phyloP scores from a whole-genome alignment of 2,329 filamentous ascomycete genomes.

The Scedosporium aurantiacum region DNA sequence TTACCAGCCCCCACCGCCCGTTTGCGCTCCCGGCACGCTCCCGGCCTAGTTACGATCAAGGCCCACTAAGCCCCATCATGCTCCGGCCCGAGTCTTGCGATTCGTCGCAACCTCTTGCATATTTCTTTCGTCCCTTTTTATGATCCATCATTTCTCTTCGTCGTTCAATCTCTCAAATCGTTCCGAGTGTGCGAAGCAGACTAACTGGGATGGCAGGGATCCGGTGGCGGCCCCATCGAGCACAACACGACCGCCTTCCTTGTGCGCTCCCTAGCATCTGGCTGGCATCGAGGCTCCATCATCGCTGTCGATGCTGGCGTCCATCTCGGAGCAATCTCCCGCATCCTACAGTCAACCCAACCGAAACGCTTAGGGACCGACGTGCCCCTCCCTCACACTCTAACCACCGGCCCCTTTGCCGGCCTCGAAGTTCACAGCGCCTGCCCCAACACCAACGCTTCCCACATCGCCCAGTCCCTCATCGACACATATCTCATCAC shows the following conservation, averaged over 20 bases:
- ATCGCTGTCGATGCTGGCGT: constrained; percentile 92
- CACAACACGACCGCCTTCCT: constrained; percentile 83
- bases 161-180: neutral
- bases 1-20: too few species aligned
- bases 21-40: too few species aligned
- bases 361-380: constrained; percentile 24
- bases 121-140: too few species aligned
- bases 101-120: too few species aligned
- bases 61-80: too few species aligned
- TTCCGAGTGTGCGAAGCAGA: neutral
- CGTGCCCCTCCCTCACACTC: constrained; percentile 35
- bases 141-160: neutral
- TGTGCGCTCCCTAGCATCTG: constrained; percentile 66
- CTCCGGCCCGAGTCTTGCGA: too few species aligned
- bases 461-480: constrained; percentile 65
- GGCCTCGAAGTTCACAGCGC: constrained; percentile 61
- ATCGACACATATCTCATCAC: constrained; percentile 88
- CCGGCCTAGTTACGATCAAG: too few species aligned
- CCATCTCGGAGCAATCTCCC: constrained; percentile 74
- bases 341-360: constrained; percentile 54
- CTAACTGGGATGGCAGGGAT: constrained; percentile 46
- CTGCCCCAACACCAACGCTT: constrained; percentile 65
- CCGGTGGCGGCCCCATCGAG: constrained; percentile 81
- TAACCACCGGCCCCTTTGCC: constrained; percentile 64
- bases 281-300: constrained; percentile 73